Conservation (phyloP, 2,329 filamentous ascomycete genomes). For the Colletotrichum tabaci region DNA sequence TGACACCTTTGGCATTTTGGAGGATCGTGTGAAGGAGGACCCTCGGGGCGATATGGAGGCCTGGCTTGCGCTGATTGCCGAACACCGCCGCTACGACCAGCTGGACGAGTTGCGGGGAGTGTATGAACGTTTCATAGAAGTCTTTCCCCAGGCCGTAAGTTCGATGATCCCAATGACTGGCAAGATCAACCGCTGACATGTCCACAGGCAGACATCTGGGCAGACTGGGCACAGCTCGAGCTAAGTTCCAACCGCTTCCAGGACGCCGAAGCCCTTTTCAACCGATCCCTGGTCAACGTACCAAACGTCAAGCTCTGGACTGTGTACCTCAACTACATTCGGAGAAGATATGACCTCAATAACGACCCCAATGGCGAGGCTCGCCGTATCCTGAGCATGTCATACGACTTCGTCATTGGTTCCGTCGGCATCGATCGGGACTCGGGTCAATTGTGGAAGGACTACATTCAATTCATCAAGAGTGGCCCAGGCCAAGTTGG, state of each 20-base stretch:
- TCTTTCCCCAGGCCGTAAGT: slow-evolving; percentile 94
- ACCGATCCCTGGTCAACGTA: slow-evolving; percentile 81
- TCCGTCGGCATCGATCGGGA: slow-evolving; percentile 94
- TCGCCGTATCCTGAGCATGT: slow-evolving; percentile 84
- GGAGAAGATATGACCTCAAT: slow-evolving; percentile 86
- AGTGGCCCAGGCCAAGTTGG: slow-evolving; percentile 88
- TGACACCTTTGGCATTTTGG: slow-evolving; percentile 84
- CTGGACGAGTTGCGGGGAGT: slow-evolving; percentile 84
- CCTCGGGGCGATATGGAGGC: slow-evolving; percentile 93
- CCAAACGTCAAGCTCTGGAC: slow-evolving; percentile 92
- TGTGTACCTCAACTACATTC: slow-evolving; percentile 94
- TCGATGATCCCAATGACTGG: not conserved
- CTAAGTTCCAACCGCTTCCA: slow-evolving; percentile 86
- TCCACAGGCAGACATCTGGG: slow-evolving; percentile 90
- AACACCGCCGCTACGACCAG: slow-evolving; percentile 86
- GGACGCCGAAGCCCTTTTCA: slow-evolving; percentile 87
- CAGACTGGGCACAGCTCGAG: slow-evolving; percentile 90
- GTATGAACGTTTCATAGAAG: slow-evolving; percentile 88
- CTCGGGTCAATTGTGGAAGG: slow-evolving; percentile 90
- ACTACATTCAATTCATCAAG: slow-evolving; percentile 95
- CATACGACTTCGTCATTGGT: slow-evolving; percentile 93
- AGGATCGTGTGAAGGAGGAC: slow-evolving; percentile 93
- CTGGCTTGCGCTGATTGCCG: slow-evolving; percentile 89
- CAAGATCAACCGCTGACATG: slow-evolving; percentile 51
- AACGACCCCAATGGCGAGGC: slow-evolving; percentile 84